Percentiles rank a stretch among this genome's conserved stretches.
These are phyloP conservation scores for Gynochthodes officinalis DNA, from an alignment of 257 asterid genomes.

Conservation along the genomic window DNA sequence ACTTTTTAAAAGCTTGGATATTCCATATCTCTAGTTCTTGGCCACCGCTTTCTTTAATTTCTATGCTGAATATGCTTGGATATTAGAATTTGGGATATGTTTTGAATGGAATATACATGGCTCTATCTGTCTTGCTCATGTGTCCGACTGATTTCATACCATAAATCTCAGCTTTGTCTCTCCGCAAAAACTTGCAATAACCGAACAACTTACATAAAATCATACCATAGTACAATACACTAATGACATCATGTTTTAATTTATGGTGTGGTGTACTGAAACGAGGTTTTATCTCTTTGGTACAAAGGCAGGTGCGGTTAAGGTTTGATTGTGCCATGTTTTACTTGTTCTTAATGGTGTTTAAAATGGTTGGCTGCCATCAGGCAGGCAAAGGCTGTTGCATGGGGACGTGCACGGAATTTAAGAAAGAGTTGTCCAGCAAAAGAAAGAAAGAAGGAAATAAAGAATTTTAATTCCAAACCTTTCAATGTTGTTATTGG, in stretches of 20 bases:
- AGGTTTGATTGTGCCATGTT: too few relatives aligned
- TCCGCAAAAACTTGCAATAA: too few relatives aligned
- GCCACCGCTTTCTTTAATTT: conserved; percentile 37
- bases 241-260: too few relatives aligned
- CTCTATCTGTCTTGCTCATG: neutral
- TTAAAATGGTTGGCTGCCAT: conserved; percentile 14
- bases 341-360: neutral
- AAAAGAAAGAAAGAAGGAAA: too few relatives aligned
- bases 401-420: conserved; percentile 35
- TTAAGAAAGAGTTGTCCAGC: conserved; percentile 30
- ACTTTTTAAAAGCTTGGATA: conserved; percentile 66
- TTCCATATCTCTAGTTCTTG: conserved; percentile 35
- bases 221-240: too few relatives aligned
- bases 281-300: too few relatives aligned
- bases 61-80: conserved; percentile 42
- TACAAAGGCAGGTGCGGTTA: too few relatives aligned
- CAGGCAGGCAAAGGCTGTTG: conserved; percentile 9
- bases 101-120: neutral
- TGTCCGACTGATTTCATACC: too few relatives aligned
- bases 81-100: neutral
- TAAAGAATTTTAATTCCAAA: conserved; percentile 30
- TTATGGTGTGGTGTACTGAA: too few relatives aligned
- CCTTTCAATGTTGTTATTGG: conserved; percentile 26
- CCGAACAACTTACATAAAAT: too few relatives aligned
- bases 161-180: too few relatives aligned